Conservation (phyloP, 1,139 yeast genomes). For the Yamadazyma sp. region DNA sequence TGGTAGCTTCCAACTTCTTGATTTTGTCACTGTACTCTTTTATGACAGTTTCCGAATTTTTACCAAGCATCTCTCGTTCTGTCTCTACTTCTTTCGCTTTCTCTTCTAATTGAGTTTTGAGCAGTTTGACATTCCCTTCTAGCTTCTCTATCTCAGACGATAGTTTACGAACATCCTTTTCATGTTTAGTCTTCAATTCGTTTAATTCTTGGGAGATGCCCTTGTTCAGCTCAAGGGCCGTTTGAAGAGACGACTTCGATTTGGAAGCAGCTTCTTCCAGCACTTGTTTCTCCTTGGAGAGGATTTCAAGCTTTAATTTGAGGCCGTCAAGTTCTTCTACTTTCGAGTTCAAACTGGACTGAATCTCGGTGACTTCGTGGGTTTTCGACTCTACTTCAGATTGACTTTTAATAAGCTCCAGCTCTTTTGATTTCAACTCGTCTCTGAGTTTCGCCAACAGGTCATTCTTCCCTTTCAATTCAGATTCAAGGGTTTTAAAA, state of each 20-base stretch:
- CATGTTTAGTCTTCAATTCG: slow-evolving; percentile 3
- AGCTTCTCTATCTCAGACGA: slow-evolving; percentile 6
- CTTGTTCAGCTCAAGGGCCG: slow-evolving; percentile 5
- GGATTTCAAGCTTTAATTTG: slow-evolving; percentile 6
- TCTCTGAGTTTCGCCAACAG: slow-evolving; percentile 11
- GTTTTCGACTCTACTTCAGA: not conserved
- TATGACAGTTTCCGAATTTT: slow-evolving; percentile 49
- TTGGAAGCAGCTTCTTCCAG: slow-evolving; percentile 4
- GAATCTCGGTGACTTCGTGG: not conserved
- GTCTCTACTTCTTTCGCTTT: slow-evolving; percentile 48
- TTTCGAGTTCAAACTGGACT: not conserved
- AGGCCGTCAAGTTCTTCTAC: slow-evolving; percentile 6
- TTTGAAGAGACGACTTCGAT: slow-evolving; percentile 2
- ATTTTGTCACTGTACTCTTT: slow-evolving; percentile 51
- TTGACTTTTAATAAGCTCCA: slow-evolving; percentile 17
- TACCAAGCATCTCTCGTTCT: slow-evolving; percentile 47
- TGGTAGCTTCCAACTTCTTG: slow-evolving; percentile 21
- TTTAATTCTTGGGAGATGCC: slow-evolving; percentile 6
- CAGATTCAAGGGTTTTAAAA: not conserved
- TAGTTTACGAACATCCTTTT: slow-evolving; percentile 5
- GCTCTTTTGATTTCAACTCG: slow-evolving; percentile 41
- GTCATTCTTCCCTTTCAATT: not conserved
- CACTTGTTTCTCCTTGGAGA: not conserved
- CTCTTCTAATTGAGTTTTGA: slow-evolving; percentile 21
- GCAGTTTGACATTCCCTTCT: slow-evolving; percentile 7